Conservation (phyloP, 2,329 filamentous ascomycete species). For the Colletotrichum camelliae region DNA sequence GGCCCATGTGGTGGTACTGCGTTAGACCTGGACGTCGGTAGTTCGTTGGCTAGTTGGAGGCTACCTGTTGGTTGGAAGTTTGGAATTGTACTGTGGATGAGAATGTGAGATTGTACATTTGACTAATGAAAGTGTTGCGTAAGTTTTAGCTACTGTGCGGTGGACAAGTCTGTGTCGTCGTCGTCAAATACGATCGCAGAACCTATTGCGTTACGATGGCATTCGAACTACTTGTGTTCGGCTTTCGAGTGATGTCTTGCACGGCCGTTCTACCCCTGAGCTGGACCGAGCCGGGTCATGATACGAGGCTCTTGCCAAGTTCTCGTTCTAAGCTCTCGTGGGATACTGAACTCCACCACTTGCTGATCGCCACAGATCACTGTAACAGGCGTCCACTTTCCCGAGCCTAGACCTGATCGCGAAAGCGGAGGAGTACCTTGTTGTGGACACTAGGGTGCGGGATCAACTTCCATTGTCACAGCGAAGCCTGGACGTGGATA, state of each 20-base stretch:
- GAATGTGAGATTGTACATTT: background rate
- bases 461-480: too few species aligned
- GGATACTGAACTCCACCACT: too few species aligned
- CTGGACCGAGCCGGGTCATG: background rate
- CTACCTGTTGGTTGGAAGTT: background rate
- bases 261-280: background rate
- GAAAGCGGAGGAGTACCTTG: too few species aligned
- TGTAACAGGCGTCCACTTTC: too few species aligned
- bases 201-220: too few species aligned
- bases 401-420: fast-evolving
- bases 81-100: background rate
- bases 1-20: background rate
- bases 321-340: background rate
- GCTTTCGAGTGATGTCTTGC: background rate
- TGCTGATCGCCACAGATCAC: too few species aligned
- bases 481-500: too few species aligned
- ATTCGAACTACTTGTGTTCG: too few species aligned
- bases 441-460: too few species aligned
- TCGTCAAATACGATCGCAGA: too few species aligned
- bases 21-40: background rate
- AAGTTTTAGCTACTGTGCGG: background rate
- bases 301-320: background rate
- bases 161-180: too few species aligned
- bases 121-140: background rate
- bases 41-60: background rate